Evolutionary conservation across 2,329 filamentous ascomycete species (phyloP).

Genomic region (Fusarium chaquense): DNA sequence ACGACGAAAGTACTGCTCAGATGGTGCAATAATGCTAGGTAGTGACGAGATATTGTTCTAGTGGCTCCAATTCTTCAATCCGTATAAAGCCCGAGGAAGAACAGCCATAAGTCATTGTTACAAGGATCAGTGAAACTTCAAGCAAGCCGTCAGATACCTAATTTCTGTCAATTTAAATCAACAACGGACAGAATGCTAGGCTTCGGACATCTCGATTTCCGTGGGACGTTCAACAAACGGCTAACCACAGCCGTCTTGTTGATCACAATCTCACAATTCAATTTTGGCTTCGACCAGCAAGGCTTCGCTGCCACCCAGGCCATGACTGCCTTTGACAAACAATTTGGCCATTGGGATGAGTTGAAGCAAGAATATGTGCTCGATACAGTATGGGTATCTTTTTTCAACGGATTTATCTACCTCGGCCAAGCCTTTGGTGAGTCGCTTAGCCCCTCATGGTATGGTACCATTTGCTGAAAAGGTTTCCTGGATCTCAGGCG

Average conservation of each 20-base stretch:
- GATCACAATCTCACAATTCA: conserved; percentile 44
- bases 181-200: not conserved
- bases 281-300: conserved; percentile 57
- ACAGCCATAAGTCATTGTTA: not conserved
- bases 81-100: not conserved
- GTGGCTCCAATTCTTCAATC: rapidly evolving
- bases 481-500: conserved; percentile 18
- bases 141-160: not conserved
- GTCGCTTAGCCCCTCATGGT: not conserved
- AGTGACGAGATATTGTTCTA: not conserved
- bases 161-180: not conserved
- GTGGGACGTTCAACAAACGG: not conserved
- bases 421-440: conserved; percentile 51
- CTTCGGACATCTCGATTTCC: not conserved
- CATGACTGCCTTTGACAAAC: conserved; percentile 52
- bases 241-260: not conserved
- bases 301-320: conserved; percentile 53
- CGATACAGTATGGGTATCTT: conserved; percentile 50
- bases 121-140: not conserved
- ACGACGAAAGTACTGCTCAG: not conserved
- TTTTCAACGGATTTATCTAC: conserved; percentile 54
- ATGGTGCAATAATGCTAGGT: not conserved
- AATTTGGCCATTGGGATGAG: conserved; percentile 51
- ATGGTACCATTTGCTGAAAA: not conserved
- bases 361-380: conserved; percentile 44